Evolutionary conservation across 768 basidiomycete genomes (phyloP), one percentile per base, ranked within the genome.

Genomic region (Tulasnella sp.): DNA sequence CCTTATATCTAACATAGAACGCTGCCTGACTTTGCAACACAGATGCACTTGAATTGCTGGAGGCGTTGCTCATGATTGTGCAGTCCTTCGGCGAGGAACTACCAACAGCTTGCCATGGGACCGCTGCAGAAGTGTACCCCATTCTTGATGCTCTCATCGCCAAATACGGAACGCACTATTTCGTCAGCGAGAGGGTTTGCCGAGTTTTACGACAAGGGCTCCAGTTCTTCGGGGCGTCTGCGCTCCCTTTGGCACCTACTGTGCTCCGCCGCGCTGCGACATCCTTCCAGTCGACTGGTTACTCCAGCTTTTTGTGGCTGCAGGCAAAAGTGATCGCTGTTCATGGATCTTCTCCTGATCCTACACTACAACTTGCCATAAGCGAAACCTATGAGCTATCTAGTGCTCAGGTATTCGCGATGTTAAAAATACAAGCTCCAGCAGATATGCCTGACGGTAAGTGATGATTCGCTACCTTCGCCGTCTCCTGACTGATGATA

Each of bases 231-330:
- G 82, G 82, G 7, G 68, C 73, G 42, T 70, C 81, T 0, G 77
- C 81, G 7, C 73, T 85, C 42, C 70, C 81, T 3, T 73, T 96
- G 48, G 77, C 86, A 7, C 77, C 87, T 21, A 73, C 81, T 0
- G 74, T 92, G 2, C 69, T 94, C 43, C 74, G 75, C 6, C 77
- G 88, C 49, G 85, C 98, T 85, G 76, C 81, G 1, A 65, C 75
- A 6, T 76, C 78, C 6, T 99, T 97, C 65, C 86, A 89, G 63
- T 69, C 73, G 8, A 88, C 86, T 8, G 86, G 85, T 0, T 81
- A 82, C 65, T 77, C 93, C 9, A 84, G 86, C 62, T 98, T 89
- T 69, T 68, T 98, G 19, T 99, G 96, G 96, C 87, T 98, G 58
- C 83, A 81, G 29, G 86, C 90, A 41, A 97, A 97, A 69, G 69